phyloP scores from a whole-genome alignment of 257 asterid species.

The Orobanche coerulescens region DNA sequence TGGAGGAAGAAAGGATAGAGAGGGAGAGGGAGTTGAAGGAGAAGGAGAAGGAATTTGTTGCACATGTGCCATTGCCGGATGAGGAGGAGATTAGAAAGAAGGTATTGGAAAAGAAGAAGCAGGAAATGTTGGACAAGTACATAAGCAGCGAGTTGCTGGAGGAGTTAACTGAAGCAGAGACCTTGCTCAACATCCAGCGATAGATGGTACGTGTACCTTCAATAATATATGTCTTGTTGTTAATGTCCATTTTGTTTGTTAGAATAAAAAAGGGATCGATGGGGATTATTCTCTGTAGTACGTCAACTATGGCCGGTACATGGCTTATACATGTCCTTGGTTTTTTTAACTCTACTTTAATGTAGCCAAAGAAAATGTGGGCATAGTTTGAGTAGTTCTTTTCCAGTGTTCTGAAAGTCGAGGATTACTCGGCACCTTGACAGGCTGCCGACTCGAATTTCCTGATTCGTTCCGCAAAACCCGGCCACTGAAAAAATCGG shows the following conservation, averaged over 20 bases:
- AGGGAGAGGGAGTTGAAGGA: conserved; percentile 60
- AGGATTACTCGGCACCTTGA: too few relatives aligned
- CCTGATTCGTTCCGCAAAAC: too few relatives aligned
- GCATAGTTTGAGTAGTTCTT: neutral
- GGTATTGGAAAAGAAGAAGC: conserved; percentile 85
- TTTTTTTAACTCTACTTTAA: neutral
- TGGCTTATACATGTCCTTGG: neutral
- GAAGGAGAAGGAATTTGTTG: conserved; percentile 68
- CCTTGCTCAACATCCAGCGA: conserved; percentile 71
- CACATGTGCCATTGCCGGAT: conserved; percentile 88
- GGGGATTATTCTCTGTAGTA: neutral
- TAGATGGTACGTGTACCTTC: conserved; percentile 31
- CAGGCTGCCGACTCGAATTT: too few relatives aligned
- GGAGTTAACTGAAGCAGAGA: conserved; percentile 63
- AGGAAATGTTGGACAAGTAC: conserved; percentile 75
- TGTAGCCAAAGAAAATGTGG: neutral
- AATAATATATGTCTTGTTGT: neutral
- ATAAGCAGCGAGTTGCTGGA: conserved; percentile 68
- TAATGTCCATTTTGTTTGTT: neutral
- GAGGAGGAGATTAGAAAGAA: conserved; percentile 79
- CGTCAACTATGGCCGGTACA: neutral
- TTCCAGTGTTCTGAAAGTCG: too few relatives aligned
- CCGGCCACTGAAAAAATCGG: too few relatives aligned
- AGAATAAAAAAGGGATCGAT: neutral
- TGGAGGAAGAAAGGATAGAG: conserved; percentile 68